A percentile compares a stretch with the other conserved stretches of the same genome.
These are phyloP conservation scores for Phialophora tarda DNA, from an alignment of 2,329 filamentous ascomycete genomes.

Conservation along the genomic window DNA sequence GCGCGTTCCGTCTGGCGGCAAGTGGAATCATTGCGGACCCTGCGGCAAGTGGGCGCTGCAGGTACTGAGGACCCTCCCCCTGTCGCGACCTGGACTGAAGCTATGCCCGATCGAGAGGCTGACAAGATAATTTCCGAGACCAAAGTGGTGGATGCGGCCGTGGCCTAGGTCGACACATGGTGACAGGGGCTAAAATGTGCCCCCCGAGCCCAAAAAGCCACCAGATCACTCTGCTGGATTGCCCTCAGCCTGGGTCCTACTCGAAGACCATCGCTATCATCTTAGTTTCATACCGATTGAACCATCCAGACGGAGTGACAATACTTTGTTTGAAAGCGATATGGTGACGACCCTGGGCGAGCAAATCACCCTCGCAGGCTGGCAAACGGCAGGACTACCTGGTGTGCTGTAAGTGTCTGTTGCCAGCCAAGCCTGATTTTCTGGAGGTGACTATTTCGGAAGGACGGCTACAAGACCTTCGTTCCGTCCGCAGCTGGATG, in stretches of 20 bases:
- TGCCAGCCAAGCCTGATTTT: neutral
- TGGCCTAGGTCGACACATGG: slow-evolving; percentile 25
- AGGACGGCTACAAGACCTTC: neutral
- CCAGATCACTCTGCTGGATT: neutral
- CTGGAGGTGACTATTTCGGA: neutral
- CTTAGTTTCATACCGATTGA: neutral
- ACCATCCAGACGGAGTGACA: neutral
- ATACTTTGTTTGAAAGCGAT: neutral
- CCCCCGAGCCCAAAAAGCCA: slow-evolving; percentile 23
- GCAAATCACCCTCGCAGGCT: neutral
- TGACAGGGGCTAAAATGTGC: slow-evolving; percentile 12
- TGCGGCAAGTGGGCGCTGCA: slow-evolving; percentile 22
- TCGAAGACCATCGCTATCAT: neutral
- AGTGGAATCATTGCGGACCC: slow-evolving; percentile 20
- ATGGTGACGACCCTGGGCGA: neutral
- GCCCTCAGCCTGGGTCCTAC: neutral
- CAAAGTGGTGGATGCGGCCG: slow-evolving; percentile 22
- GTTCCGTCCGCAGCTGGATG: neutral
- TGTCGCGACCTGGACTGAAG: neutral
- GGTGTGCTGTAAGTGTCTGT: neutral
- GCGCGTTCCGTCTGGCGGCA: slow-evolving; percentile 13
- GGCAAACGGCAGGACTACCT: neutral
- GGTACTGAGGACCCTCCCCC: slow-evolving; percentile 12
- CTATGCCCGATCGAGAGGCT: slow-evolving; percentile 13
- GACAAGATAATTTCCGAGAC: slow-evolving; percentile 35